Conservation (phyloP, 345 rosid genomes). For the Eucalyptus coolabah region DNA sequence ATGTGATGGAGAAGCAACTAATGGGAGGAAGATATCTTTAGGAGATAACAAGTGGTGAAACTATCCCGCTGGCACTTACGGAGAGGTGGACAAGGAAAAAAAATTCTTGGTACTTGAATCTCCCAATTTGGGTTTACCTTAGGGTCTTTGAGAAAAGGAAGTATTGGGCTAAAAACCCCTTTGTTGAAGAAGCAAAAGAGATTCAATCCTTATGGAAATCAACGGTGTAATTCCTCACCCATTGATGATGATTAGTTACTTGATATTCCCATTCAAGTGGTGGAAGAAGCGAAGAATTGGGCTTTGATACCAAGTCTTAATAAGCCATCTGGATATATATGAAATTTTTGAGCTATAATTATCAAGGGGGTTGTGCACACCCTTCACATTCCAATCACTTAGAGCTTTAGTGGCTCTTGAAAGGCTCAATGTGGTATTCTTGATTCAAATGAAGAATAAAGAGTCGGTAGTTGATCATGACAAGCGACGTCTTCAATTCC, state of each 20-base stretch:
- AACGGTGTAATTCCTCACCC: neutral
- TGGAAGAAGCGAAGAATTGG: neutral
- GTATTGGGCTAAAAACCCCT: no score
- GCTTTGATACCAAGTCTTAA: neutral
- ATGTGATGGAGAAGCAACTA: neutral
- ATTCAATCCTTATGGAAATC: neutral
- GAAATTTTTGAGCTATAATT: neutral
- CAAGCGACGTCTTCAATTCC: neutral
- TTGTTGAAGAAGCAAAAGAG: neutral
- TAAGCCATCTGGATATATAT: neutral
- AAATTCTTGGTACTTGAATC: neutral
- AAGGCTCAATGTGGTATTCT: neutral
- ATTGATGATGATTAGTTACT: no score
- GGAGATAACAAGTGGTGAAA: neutral
- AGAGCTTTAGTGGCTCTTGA: neutral
- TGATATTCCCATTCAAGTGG: neutral
- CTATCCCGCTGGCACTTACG: neutral
- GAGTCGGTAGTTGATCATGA: neutral
- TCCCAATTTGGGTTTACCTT: neutral
- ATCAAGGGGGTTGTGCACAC: neutral
- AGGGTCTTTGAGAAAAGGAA: neutral
- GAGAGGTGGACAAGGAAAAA: neutral
- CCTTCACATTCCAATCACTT: neutral
- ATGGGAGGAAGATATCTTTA: neutral
- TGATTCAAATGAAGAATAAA: neutral